Evolutionary conservation across 768 basidiomycete genomes (phyloP).

Genomic region (Russula compacta): DNA sequence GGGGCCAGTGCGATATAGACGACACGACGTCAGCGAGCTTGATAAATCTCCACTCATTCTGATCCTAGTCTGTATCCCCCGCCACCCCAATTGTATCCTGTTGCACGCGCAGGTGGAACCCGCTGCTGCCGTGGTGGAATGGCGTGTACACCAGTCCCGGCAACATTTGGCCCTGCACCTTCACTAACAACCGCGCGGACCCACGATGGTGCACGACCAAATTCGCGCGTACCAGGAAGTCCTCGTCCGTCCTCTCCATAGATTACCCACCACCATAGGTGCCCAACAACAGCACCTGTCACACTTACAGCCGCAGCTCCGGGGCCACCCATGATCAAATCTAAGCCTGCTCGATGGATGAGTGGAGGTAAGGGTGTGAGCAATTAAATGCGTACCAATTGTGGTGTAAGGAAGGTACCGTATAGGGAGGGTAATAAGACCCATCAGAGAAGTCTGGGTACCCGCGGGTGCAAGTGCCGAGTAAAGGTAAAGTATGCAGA

Average conservation of each 20-base stretch:
- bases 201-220: constrained; percentile 26
- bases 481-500: constrained; percentile 60
- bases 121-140: constrained; percentile 41
- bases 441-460: constrained; percentile 65
- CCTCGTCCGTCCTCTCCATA: constrained; percentile 47
- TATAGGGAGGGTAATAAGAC: constrained; percentile 65
- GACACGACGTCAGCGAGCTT: not conserved
- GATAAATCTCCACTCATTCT: constrained; percentile 4
- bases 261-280: constrained; percentile 73
- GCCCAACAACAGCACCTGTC: constrained; percentile 68
- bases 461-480: constrained; percentile 58
- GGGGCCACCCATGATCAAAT: constrained; percentile 56
- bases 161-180: constrained; percentile 29
- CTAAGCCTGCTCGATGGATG: constrained; percentile 32
- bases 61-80: constrained; percentile 41
- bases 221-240: constrained; percentile 46
- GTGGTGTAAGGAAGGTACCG: constrained; percentile 68
- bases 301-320: constrained; percentile 44
- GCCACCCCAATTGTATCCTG: constrained; percentile 44
- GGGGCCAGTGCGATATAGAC: not conserved
- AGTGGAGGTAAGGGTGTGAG: not conserved
- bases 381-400: constrained; percentile 30
- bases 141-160: constrained; percentile 44
- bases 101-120: constrained; percentile 17
- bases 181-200: constrained; percentile 21